Evolutionary conservation across 805 yeast species (phyloP), one percentile per base, ranked within the genome.

Genomic region (Candida sphagnicola): DNA sequence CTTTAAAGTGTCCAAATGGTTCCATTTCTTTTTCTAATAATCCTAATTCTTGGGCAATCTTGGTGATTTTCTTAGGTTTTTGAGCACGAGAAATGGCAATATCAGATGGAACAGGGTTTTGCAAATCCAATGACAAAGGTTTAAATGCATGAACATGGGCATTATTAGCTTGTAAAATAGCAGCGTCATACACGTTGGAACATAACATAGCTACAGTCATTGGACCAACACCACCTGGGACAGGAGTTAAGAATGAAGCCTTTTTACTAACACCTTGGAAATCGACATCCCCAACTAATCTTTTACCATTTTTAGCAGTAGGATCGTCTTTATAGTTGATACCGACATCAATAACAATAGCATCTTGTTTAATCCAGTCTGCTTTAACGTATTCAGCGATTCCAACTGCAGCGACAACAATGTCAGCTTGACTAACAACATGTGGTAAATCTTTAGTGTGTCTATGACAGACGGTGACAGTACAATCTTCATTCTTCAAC

Each of bases 211-310:
- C 93, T 33, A 85, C 91, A 11, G 95, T 85, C 95, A 85, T 85
- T 56, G 95, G 95, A 37, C 95, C 95, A 47, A 85, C 95, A 48
- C 95, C 95, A 58, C 95, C 95, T 37, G 95, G 95, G 42, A 85
- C 95, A 8, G 95, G 95, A n/a, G 95, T 85, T 46, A 85, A 70
- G 50, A 73, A 71, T 5, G 81, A 70, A 4, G 89, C 81, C 46
- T 70, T 75, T 37, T 66, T 62, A 28, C 64, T 58, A 40, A 82
- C 78, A 26, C 73, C 62, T 34, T 72, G 78, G 47, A 71, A 83
- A 41, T 83, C 87, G 41, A 80, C 87, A 56, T 85, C 95, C 43
- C 95, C 95, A 38, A 82, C 89, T 61, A 84, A 70, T 57, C 77
- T 75, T 48, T 73, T 70, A 34, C 93, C 93, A 3, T 81, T 70